A percentile compares a stretch with the other conserved stretches of the same genome.
Conservation (phyloP, 2,329 filamentous ascomycete species). For the Paecilomyces fulvus region DNA sequence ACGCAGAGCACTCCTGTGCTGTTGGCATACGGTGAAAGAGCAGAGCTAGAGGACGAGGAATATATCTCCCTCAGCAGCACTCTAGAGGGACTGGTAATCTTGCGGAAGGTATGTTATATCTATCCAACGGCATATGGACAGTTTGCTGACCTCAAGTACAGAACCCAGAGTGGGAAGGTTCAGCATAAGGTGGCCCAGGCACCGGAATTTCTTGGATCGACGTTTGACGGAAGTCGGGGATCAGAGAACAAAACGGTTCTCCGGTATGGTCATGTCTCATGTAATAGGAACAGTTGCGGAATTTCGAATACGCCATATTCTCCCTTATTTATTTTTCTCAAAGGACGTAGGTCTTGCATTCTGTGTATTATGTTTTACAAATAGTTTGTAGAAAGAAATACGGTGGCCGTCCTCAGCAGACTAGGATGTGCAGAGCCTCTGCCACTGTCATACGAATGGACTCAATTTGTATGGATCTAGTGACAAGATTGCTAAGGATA, state of each 20-base stretch:
- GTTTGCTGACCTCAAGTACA: slow-evolving; percentile 20
- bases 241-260: slow-evolving; percentile 11
- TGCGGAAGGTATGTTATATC: slow-evolving; percentile 70
- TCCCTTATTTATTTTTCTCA: slow-evolving; percentile 8
- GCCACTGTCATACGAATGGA: background rate
- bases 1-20: slow-evolving; percentile 98
- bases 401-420: background rate
- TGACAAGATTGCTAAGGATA: background rate
- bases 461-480: background rate
- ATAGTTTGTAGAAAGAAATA: slow-evolving; percentile 2
- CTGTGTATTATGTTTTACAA: slow-evolving; percentile 2
- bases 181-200: slow-evolving; percentile 19
- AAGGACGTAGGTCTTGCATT: slow-evolving; percentile 2
- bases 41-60: slow-evolving; percentile 94
- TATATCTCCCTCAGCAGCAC: slow-evolving; percentile 88
- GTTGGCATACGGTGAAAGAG: slow-evolving; percentile 86
- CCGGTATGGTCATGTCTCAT: slow-evolving; percentile 23
- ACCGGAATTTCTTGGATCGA: slow-evolving; percentile 9
- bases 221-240: slow-evolving; percentile 9
- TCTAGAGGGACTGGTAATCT: slow-evolving; percentile 87
- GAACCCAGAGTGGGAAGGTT: slow-evolving; percentile 40
- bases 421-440: background rate
- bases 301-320: slow-evolving; percentile 20
- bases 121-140: background rate
- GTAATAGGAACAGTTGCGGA: slow-evolving; percentile 26